These are phyloP conservation scores for Adiantum capillusveneris DNA, from an alignment of 75 land plant species.

Conservation along the genomic window DNA sequence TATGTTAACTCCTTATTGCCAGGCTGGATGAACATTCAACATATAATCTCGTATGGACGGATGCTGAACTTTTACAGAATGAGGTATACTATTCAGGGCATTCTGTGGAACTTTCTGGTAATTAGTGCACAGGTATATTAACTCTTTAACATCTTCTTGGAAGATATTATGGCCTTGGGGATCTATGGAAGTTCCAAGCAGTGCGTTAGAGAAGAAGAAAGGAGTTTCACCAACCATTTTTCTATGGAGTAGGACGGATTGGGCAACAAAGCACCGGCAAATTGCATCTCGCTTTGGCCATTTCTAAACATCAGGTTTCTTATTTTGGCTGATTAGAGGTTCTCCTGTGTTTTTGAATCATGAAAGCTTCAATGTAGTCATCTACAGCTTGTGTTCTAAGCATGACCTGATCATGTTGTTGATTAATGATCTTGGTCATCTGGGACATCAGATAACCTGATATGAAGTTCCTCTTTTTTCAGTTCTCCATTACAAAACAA, in stretches of 20 bases:
- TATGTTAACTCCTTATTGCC: too few species aligned
- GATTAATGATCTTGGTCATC: too few species aligned
- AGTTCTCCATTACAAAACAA: too few species aligned
- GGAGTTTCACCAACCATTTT: slow-evolving; percentile 5
- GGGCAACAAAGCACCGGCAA: slow-evolving; percentile 2
- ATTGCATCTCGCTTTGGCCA: slow-evolving; percentile 9
- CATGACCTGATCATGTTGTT: too few species aligned
- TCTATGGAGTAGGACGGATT: slow-evolving; percentile 4
- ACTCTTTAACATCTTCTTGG: background rate
- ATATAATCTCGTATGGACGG: slow-evolving; percentile 2
- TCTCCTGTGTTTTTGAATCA: too few species aligned
- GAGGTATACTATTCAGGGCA: background rate
- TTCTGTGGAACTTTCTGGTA: background rate
- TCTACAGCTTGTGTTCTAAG: too few species aligned
- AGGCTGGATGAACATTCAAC: slow-evolving; percentile 1
- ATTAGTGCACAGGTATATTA: background rate
- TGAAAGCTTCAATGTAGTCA: too few species aligned
- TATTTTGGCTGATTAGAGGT: too few species aligned
- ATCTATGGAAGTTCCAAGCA: background rate
- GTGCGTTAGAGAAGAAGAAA: background rate
- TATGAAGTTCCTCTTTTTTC: too few species aligned
- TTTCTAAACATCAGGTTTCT: slow-evolving; percentile 3
- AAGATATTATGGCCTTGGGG: slow-evolving; percentile 7
- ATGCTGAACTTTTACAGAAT: background rate
- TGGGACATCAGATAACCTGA: too few species aligned